Percentiles rank a stretch among this genome's conserved stretches.
Conservation (phyloP, 176 grass and related monocot genomes). For the Tillandsia leiboldiana region DNA sequence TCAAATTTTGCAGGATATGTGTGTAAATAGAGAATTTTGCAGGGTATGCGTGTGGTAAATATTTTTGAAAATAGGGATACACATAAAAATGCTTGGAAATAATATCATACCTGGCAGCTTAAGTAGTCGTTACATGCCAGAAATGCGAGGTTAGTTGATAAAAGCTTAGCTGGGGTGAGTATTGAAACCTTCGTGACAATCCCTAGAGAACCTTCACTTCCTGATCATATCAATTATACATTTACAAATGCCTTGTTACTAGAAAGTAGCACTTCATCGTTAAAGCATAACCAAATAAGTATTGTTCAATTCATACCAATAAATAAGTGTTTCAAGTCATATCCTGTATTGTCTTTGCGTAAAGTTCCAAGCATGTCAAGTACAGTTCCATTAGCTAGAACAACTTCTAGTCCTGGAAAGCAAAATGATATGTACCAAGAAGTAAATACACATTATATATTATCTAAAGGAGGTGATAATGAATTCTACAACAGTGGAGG, state of each 20-base stretch:
- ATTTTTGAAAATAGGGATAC: background rate
- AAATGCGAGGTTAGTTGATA: constrained; percentile 77
- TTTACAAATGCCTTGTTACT: constrained; percentile 27
- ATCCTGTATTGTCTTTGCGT: constrained; percentile 97
- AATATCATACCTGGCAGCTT: constrained; percentile 71
- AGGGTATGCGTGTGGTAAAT: background rate
- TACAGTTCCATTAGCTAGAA: constrained; percentile 81
- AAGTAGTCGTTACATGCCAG: constrained; percentile 89
- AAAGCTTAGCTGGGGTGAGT: constrained; percentile 80
- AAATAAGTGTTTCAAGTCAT: constrained; percentile 93
- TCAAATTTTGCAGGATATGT: background rate
- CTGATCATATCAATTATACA: constrained; percentile 35
- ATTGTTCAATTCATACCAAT: constrained; percentile 38
- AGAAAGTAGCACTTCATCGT: constrained; percentile 2
- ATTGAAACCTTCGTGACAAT: constrained; percentile 84
- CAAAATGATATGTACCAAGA: background rate
- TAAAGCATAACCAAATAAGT: constrained; percentile 8
- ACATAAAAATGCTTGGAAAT: constrained; percentile 3
- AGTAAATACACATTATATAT: background rate
- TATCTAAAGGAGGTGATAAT: background rate
- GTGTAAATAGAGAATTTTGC: no score
- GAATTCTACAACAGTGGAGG: background rate
- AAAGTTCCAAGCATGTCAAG: constrained; percentile 92
- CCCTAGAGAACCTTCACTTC: constrained; percentile 92
- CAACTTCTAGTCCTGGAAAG: constrained; percentile 79